Conservation (phyloP, 116 monocot genomes). For the Posidonia oceanica region DNA sequence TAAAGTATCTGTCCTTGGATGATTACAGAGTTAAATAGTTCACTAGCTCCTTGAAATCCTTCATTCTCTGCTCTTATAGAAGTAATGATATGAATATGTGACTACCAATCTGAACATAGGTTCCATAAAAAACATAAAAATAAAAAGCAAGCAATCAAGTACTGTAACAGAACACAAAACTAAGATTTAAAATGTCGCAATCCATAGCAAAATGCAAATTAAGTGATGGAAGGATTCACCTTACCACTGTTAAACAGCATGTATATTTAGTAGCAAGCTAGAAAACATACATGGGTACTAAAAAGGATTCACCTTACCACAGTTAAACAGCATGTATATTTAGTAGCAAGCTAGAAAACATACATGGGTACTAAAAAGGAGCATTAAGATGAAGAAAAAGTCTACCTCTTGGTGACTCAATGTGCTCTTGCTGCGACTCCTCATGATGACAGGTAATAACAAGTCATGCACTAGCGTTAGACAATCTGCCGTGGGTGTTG, state of each 20-base stretch:
- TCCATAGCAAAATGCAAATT: background rate
- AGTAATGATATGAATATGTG: too few relatives aligned
- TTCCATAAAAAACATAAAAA: too few relatives aligned
- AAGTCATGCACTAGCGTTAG: conserved; percentile 71
- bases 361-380: background rate
- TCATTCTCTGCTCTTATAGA: too few relatives aligned
- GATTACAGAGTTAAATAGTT: too few relatives aligned
- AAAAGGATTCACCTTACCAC: background rate
- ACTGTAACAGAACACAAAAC: background rate
- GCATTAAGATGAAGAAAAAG: background rate
- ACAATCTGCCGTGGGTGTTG: conserved; percentile 92
- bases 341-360: background rate
- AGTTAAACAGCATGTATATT: background rate
- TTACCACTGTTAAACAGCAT: background rate
- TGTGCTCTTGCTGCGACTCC: conserved; percentile 37
- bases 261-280: background rate
- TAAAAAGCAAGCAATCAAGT: too few relatives aligned
- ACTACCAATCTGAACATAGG: too few relatives aligned
- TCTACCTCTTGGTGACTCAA: conserved; percentile 92
- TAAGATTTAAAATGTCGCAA: background rate
- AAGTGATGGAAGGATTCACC: background rate
- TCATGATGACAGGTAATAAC: conserved; percentile 68
- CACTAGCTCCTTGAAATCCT: too few relatives aligned
- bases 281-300: too few relatives aligned
- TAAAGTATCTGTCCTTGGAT: too few relatives aligned